A percentile compares a stretch with the other conserved stretches of the same genome.
Conservation (phyloP, 2,329 filamentous ascomycete genomes). For the Claviceps sp. region DNA sequence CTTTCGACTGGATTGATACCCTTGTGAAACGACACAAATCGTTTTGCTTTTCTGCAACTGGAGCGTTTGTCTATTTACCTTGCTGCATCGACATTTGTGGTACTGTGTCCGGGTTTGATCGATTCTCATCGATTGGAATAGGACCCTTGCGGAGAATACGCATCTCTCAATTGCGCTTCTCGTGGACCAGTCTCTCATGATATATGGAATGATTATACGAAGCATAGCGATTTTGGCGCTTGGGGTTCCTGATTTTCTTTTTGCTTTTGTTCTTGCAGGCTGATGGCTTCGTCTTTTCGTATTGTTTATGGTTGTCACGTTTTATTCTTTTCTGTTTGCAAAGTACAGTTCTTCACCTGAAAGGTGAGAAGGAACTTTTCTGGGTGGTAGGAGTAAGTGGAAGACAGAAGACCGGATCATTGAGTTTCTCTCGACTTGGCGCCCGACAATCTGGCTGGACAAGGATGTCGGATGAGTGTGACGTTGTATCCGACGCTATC, state of each 20-base stretch:
- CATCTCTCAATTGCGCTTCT: background rate
- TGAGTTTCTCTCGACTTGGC: background rate
- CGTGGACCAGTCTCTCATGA: conserved; percentile 10
- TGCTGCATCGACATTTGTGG: background rate
- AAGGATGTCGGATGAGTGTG: background rate
- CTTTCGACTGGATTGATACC: conserved; percentile 2
- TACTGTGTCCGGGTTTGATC: background rate
- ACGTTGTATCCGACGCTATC: background rate
- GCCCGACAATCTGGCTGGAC: background rate
- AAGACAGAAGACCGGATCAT: background rate
- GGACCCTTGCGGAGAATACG: background rate
- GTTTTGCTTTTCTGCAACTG: background rate
- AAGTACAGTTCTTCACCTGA: too few relatives aligned
- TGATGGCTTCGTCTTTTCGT: background rate
- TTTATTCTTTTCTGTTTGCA: background rate
- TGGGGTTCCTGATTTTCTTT: conserved; percentile 2
- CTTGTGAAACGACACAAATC: background rate
- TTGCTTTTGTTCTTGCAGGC: background rate
- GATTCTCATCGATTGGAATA: background rate
- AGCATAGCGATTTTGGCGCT: conserved; percentile 30
- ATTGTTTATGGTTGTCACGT: background rate
- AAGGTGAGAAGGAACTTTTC: background rate
- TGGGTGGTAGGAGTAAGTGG: background rate
- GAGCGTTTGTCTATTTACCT: background rate
- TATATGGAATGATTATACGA: conserved; percentile 14